Base-by-base conservation (phyloP, 306 rosid genomes). In the Dicorynia guianensis region DNA sequence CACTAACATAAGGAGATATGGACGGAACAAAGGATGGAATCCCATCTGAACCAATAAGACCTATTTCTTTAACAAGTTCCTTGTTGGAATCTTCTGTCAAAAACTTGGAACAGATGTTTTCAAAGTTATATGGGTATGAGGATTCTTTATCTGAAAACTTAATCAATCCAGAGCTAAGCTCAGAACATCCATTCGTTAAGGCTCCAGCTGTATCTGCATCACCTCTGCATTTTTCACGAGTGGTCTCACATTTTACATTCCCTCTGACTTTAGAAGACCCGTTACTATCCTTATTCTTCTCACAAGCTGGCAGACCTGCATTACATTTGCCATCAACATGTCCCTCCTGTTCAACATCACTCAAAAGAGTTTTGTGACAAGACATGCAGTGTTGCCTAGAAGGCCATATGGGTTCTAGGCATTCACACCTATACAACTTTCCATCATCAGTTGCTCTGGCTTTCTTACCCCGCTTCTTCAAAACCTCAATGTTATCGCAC, bases 321-420 rank as follows among this genome's bases (percentile, higher is more conserved):
- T 38, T 79, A 82, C 98, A 96, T 80, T 75, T 87, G 11, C 93
- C 91, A 76, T 90, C 90, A 77, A 67, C 82, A 74, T 96, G 99
- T 46, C 83, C 89, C 76, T 90, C 93, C 80, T 89, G 88, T 74
- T 93, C 98, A 72, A 19, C 79, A 86, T 89, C 94, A 75, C 76
- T 79, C 34, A 15, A 57, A 75, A 89, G 79, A 54, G 92, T 89
- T 85, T 67, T 88, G 85, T 96, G 99, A 79, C 99, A 96, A 82
- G 81, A 90, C 69, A 84, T 78, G 85, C 99, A 96, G 80, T 96
- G 99, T 39, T 76, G 77, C 81, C 98, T 87, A 78, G 83, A 80
- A 65, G 96, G 88, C 93, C 91, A 96, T 63, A 90, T 69, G 74
- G 90, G 91, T 80, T 96, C 98, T 67, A 96, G 85, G 86, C 99